Conservation (phyloP, 768 basidiomycete genomes). For the Hortiboletus campestris region DNA sequence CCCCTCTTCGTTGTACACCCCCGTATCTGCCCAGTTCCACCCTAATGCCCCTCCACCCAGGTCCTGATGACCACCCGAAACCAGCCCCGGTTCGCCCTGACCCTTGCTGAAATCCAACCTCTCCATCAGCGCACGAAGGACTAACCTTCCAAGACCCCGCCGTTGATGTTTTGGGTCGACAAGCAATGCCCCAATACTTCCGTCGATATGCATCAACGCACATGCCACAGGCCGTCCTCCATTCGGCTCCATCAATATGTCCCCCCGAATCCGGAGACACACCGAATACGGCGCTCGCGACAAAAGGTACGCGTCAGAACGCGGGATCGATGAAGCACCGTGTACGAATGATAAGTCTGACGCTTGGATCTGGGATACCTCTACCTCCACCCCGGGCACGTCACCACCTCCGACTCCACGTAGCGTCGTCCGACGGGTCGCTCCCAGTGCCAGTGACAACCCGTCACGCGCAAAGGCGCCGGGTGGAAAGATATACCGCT, state of each 20-base stretch:
- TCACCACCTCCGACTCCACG: too few relatives aligned
- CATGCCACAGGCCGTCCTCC: constrained; percentile 7
- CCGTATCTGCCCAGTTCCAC: constrained; percentile 25
- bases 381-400: not conserved
- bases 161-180: constrained; percentile 10
- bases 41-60: constrained; percentile 20
- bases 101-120: constrained; percentile 5
- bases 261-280: constrained; percentile 17
- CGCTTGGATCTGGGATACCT: constrained; percentile 7
- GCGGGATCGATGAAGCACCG: constrained; percentile 9
- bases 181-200: constrained; percentile 16
- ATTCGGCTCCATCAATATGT: too few relatives aligned
- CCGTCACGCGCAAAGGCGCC: not conserved
- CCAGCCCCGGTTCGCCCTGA: not conserved
- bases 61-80: constrained; percentile 10
- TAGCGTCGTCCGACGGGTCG: not conserved
- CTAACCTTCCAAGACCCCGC: constrained; percentile 11
- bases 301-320: constrained; percentile 18
- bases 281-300: constrained; percentile 22
- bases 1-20: not conserved
- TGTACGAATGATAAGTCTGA: constrained; percentile 15
- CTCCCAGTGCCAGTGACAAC: not conserved
- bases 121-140: constrained; percentile 10
- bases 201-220: constrained; percentile 20
- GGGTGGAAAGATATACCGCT: constrained; percentile 8